These are phyloP conservation scores for Beauveria australis DNA, from an alignment of 2,329 filamentous ascomycete species.

Conservation along the genomic window DNA sequence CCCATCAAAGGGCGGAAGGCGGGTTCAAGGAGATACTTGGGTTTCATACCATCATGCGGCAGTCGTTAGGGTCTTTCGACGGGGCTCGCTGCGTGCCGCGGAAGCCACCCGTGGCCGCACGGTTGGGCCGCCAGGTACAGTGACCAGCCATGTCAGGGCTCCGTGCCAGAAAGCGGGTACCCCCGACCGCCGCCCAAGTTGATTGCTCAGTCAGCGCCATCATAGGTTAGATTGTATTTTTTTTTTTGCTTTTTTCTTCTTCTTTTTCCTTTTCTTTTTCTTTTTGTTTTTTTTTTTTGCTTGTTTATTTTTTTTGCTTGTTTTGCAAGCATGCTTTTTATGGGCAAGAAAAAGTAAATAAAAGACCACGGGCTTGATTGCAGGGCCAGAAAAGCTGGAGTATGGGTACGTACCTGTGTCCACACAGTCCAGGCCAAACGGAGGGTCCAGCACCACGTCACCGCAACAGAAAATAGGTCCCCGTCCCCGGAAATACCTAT, in stretches of 20 bases:
- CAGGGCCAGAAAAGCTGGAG: background rate
- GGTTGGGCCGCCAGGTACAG: slow-evolving; percentile 11
- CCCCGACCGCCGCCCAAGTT: background rate
- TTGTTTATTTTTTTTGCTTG: background rate
- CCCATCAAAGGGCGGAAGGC: background rate
- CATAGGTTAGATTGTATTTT: background rate
- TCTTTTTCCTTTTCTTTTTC: background rate
- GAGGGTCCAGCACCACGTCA: background rate
- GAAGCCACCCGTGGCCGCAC: slow-evolving; percentile 6
- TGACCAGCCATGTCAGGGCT: slow-evolving; percentile 1
- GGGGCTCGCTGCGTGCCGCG: background rate
- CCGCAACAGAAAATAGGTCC: background rate
- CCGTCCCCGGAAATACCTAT: background rate
- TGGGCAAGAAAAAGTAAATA: background rate
- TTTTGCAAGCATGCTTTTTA: background rate
- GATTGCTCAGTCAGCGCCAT: background rate
- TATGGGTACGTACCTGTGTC: no score
- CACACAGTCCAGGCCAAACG: background rate
- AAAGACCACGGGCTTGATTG: background rate
- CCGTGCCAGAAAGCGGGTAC: slow-evolving; percentile 4
- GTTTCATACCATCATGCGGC: background rate
- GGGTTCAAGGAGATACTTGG: background rate
- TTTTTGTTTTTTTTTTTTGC: background rate
- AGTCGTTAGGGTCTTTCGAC: background rate
- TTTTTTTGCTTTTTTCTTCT: background rate